These are phyloP conservation scores for Polygonum aviculare DNA, from an alignment of 148 eudicot genomes.

Conservation along the genomic window DNA sequence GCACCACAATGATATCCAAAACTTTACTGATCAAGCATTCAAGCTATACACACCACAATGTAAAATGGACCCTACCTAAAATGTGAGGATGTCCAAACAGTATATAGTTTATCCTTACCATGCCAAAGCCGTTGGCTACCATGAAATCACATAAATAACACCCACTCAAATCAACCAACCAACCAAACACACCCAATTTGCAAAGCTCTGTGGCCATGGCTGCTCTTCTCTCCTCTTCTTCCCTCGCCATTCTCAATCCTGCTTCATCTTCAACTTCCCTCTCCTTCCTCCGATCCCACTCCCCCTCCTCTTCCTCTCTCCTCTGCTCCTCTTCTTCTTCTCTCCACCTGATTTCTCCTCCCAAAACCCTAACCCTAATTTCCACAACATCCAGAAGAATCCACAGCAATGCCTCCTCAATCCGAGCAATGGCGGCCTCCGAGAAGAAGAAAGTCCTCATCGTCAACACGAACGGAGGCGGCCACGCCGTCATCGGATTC, in stretches of 20 bases:
- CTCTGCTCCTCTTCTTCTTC: constrained; percentile 14
- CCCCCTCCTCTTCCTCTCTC: constrained; percentile 21
- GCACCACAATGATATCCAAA: too few relatives aligned
- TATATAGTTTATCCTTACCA: neutral
- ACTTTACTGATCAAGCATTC: too few relatives aligned
- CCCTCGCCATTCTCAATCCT: constrained; percentile 16
- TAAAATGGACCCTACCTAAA: neutral
- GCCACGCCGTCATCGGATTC: constrained; percentile 91
- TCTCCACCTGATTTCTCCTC: constrained; percentile 21
- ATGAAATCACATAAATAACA: constrained; percentile 4
- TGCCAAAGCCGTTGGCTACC: constrained; percentile 12
- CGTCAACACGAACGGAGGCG: constrained; percentile 80
- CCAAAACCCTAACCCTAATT: constrained; percentile 10
- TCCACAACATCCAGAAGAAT: constrained; percentile 15
- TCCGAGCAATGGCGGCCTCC: constrained; percentile 20
- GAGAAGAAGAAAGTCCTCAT: constrained; percentile 78
- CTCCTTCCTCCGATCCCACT: constrained; percentile 20
- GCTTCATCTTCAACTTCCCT: constrained; percentile 20
- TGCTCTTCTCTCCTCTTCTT: constrained; percentile 43
- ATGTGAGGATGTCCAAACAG: neutral
- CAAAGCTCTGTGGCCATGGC: constrained; percentile 43
- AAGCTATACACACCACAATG: too few relatives aligned
- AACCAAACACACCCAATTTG: neutral
- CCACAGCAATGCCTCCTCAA: constrained; percentile 14
- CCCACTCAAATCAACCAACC: neutral